Conservation (phyloP, 108 stramenopile genomes). For the Aurantiochytrium sp. region DNA sequence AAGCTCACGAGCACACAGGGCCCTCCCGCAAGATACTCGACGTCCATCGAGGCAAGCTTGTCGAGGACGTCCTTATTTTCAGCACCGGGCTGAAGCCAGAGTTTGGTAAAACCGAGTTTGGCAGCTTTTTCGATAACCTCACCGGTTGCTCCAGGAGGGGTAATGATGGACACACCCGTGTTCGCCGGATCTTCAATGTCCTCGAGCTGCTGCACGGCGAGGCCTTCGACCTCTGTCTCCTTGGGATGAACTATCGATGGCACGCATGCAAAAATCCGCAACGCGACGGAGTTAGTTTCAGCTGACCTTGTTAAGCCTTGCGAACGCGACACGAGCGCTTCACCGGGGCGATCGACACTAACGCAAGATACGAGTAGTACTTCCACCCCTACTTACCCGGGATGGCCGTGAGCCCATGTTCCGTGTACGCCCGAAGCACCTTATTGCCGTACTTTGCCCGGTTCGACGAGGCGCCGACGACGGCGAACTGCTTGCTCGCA, state of each 20-base stretch:
- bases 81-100: slow-evolving; percentile 11
- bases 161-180: not conserved
- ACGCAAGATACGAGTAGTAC: no score
- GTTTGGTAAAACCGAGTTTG: not conserved
- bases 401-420: not conserved
- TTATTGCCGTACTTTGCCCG: not conserved
- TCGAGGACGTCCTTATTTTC: not conserved
- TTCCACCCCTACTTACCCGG: not conserved
- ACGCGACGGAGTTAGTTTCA: no score
- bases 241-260: not conserved
- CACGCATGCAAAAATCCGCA: no score
- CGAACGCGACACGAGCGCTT: no score
- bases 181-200: not conserved
- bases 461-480: not conserved
- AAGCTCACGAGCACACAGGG: not conserved
- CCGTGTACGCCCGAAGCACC: not conserved
- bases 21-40: not conserved
- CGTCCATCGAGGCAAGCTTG: not conserved
- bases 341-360: no score
- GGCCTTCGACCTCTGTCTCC: not conserved
- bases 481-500: not conserved
- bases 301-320: no score
- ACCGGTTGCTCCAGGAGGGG: not conserved
- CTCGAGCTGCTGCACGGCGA: slow-evolving; percentile 6
- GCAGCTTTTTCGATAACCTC: not conserved